Evolutionary conservation across 2,329 filamentous ascomycete species (phyloP), one percentile per base, ranked within the genome.

Genomic region (Teratosphaeria viscida): DNA sequence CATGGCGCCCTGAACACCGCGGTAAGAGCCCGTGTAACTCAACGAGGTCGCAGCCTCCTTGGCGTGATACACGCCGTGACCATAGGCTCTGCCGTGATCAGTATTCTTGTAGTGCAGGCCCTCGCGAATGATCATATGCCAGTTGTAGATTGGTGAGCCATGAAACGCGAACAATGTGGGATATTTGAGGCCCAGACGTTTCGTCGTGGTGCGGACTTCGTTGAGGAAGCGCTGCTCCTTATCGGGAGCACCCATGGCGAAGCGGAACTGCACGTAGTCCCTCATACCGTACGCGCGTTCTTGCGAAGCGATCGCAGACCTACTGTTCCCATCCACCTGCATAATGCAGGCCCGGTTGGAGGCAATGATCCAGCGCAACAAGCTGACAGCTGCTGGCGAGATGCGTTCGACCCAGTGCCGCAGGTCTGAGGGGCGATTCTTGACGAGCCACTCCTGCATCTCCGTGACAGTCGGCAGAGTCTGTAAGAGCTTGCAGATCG

Each of bases 301-400:
- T 71, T 76, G 58, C 65, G 68, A 59, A 29, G 19, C 39, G n/a
- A 62, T 64, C 19, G 62, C 62, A 8, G 64, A 64, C 6, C 62
- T 64, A 8, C 53, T 57, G 39, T 63, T 52, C 58, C 70, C 74
- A 52, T 86, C 84, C 16, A 94, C 85, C 65, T 92, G 85, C 54
- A 92, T 79, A 61, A 96, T 94, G 66, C 87, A 92, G 0, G 92
- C 92, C 54, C 90, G 81, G 67, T 96, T 96, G 0, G 91, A 95
- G 0, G 91, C 89, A 60, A 96, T 83, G 62, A 96, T 89, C 92
- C 92, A 96, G 57, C 89, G 82, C 23, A 96, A 75, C 0, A 95
- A 73, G 23, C 84, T 82, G 2, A 89, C 73, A 0, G 86, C 82
- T 6, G 88, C 81, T 2, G 83, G 81, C 0, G 86, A 82, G 10